These are phyloP conservation scores for Porogramme epimiltina DNA, from an alignment of 1,284 basidiomycete species.

Conservation along the genomic window DNA sequence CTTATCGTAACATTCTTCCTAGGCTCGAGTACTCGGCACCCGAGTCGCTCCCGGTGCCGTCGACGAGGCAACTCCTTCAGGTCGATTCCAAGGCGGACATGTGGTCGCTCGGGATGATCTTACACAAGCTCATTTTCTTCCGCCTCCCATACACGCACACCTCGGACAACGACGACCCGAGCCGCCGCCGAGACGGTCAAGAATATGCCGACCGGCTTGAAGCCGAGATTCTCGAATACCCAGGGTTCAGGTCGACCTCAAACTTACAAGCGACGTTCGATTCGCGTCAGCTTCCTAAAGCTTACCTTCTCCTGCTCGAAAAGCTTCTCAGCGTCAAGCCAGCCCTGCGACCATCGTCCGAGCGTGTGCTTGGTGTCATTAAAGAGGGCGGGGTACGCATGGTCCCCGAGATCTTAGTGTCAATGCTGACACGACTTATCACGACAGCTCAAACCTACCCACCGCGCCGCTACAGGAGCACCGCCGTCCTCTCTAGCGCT, in stretches of 20 bases:
- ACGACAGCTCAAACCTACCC: slow-evolving; percentile 3
- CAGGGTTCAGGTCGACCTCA: slow-evolving; percentile 69
- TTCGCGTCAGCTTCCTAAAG: slow-evolving; percentile 66
- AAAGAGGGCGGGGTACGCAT: slow-evolving; percentile 63
- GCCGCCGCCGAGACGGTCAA: slow-evolving; percentile 45
- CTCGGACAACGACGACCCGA: slow-evolving; percentile 49
- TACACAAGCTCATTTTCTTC: slow-evolving; percentile 91
- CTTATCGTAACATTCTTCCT: slow-evolving; percentile 3
- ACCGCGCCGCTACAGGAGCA: too few species aligned
- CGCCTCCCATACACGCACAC: slow-evolving; percentile 77
- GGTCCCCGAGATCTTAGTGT: too few species aligned
- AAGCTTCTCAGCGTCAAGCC: slow-evolving; percentile 67
- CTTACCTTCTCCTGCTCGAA: slow-evolving; percentile 73
- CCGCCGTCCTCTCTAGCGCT: too few species aligned
- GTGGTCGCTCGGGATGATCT: slow-evolving; percentile 90
- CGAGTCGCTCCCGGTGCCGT: slow-evolving; percentile 76
- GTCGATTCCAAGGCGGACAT: slow-evolving; percentile 89
- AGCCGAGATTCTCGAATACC: slow-evolving; percentile 73
- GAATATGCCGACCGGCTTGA: slow-evolving; percentile 70
- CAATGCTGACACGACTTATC: neutral
- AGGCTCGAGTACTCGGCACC: slow-evolving; percentile 85
- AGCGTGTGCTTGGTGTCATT: slow-evolving; percentile 67
- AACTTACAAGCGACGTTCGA: slow-evolving; percentile 57
- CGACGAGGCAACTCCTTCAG: slow-evolving; percentile 67
- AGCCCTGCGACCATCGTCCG: slow-evolving; percentile 65